Conservation (phyloP, 108 stramenopile species). For the Cylindrotheca closterium region DNA sequence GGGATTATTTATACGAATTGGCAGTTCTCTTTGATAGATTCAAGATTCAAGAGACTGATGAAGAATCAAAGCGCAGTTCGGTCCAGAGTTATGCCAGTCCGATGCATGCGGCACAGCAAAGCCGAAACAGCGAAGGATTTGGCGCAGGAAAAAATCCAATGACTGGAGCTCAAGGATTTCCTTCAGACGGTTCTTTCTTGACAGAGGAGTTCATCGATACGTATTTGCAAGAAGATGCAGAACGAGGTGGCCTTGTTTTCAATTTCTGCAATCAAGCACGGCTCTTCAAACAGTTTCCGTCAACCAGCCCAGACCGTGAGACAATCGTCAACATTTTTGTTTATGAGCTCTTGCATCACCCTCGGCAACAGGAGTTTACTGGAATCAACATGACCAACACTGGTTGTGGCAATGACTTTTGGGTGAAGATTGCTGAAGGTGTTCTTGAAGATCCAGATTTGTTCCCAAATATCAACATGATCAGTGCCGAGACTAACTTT, state of each 20-base stretch:
- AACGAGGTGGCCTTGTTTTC: conserved; percentile 23
- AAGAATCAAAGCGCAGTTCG: conserved; percentile 1
- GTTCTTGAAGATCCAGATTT: conserved; percentile 7
- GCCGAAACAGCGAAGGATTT: conserved; percentile 1
- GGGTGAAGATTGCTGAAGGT: conserved; percentile 11
- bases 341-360: conserved; percentile 32
- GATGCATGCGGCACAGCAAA: background rate
- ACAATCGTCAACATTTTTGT: conserved; percentile 39
- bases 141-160: conserved; percentile 13
- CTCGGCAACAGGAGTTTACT: conserved; percentile 30
- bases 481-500: conserved; percentile 44
- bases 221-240: conserved; percentile 26
- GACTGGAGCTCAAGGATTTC: conserved; percentile 22
- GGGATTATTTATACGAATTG: conserved; percentile 33
- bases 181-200: conserved; percentile 35
- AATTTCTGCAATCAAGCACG: conserved; percentile 32
- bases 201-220: conserved; percentile 23
- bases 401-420: conserved; percentile 23
- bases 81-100: background rate
- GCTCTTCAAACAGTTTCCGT: conserved; percentile 39
- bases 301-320: conserved; percentile 19
- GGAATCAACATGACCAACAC: conserved; percentile 36
- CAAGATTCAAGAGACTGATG: conserved; percentile 25
- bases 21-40: conserved; percentile 21
- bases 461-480: conserved; percentile 32